phyloP scores from a whole-genome alignment of 257 asterid genomes.

The Lantana camara region DNA sequence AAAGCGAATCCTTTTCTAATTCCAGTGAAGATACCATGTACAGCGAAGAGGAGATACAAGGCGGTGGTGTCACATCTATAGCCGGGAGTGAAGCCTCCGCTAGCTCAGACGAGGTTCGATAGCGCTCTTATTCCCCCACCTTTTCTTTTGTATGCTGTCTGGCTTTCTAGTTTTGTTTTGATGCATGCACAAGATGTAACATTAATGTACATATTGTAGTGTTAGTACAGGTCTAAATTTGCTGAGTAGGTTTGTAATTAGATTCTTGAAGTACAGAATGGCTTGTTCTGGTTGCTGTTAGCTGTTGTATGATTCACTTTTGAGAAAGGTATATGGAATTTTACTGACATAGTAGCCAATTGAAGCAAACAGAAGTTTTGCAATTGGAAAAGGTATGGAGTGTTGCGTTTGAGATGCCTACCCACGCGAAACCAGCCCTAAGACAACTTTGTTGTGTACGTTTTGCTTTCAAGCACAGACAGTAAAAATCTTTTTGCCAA shows the following conservation, averaged over 20 bases:
- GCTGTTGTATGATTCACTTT: neutral
- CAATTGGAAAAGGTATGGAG: neutral
- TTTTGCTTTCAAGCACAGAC: too few relatives aligned
- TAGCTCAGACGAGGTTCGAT: slow-evolving; percentile 60
- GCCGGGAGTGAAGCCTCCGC: slow-evolving; percentile 64
- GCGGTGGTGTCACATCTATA: slow-evolving; percentile 48
- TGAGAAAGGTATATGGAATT: slow-evolving; percentile 9
- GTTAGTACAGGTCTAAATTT: slow-evolving; percentile 21
- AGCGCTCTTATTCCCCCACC: slow-evolving; percentile 9
- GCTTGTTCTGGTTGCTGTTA: slow-evolving; percentile 19
- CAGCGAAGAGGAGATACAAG: slow-evolving; percentile 78
- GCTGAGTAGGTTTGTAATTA: slow-evolving; percentile 21
- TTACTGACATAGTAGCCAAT: neutral
- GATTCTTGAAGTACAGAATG: slow-evolving; percentile 24
- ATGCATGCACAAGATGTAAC: slow-evolving; percentile 23
- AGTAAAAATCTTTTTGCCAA: too few relatives aligned
- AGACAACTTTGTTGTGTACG: neutral
- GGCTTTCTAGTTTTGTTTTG: slow-evolving; percentile 1
- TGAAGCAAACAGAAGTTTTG: neutral
- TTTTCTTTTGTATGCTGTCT: neutral
- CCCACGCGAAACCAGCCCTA: neutral
- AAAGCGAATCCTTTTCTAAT: slow-evolving; percentile 59
- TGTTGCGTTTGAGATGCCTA: neutral
- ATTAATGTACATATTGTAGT: slow-evolving; percentile 38
- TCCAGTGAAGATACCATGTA: slow-evolving; percentile 63